Evolutionary conservation across 805 yeast genomes (phyloP), one percentile per base, ranked within the genome.

Genomic region (Maudiozyma barnettii): DNA sequence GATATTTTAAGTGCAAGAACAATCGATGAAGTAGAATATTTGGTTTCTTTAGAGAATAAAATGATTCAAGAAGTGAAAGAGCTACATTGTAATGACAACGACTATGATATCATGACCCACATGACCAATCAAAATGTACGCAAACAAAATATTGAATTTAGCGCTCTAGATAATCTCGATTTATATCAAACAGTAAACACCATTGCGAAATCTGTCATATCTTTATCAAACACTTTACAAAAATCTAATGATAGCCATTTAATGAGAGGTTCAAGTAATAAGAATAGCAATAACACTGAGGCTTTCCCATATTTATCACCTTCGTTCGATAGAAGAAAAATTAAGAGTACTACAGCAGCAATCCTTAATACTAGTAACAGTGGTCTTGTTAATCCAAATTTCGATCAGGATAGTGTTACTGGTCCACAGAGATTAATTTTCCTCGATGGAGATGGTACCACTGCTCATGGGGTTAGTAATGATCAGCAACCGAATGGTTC

Each of bases 1-100:
- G 91, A 84, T 62, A 67, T 81, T 8, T 63, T 84, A 48, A 79
- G 87, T 61, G 87, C 87, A 2, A 69, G 88, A 58, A 79, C 84
- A 2, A 73, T 82, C 23, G 83, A 79, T 53, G 90, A 84, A 58
- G 74, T 82, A 42, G 84, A 81, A 55, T 73, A 64, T 51, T 63
- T 79, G 42, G 68, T 78, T 4, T 57, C 78, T 10, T 69, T 71
- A 54, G 79, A 76, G 55, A 67, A 70, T 50, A 61, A 64, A n/a
- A 50, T 70, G 6, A 37, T 67, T 33, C 44, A 44, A 36, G 45
- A 42, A 18, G 20, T 48, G 41, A 43, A 47, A 19, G 42, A 35
- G 22, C 18, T 20, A 20, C 21, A 10, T 4, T 21, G 10, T 19
- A 22, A 36, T 21, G 31, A 33, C n/a, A n/a, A 43, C 12, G 8